A percentile compares a stretch with the other conserved stretches of the same genome.
Evolutionary conservation across 352 stramenopile genomes (phyloP).

Genomic region (Pythium coloratum): DNA sequence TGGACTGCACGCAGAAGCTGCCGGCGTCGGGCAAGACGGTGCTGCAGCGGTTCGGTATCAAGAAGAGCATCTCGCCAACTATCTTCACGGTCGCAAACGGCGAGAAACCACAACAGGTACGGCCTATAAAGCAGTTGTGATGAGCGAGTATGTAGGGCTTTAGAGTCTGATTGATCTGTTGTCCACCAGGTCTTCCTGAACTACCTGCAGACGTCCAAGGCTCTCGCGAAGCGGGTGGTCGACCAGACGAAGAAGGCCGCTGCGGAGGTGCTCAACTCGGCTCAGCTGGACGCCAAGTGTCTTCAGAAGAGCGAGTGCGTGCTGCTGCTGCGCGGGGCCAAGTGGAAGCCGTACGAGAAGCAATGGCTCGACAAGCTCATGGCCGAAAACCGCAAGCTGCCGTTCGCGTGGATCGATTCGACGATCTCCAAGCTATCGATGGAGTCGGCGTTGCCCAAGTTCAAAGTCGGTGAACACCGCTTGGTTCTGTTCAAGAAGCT

Average conservation of each 20-base stretch:
- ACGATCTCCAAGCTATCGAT: slow-evolving; percentile 67
- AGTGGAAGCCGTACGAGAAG: slow-evolving; percentile 62
- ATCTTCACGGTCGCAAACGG: slow-evolving; percentile 82
- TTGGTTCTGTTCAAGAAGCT: slow-evolving; percentile 71
- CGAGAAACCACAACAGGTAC: slow-evolving; percentile 67
- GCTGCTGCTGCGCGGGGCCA: slow-evolving; percentile 59
- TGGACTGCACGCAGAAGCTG: slow-evolving; percentile 73
- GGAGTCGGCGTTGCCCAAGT: slow-evolving; percentile 56
- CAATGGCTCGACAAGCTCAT: slow-evolving; percentile 72
- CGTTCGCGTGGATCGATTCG: slow-evolving; percentile 75
- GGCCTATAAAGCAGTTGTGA: background rate
- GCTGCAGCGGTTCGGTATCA: slow-evolving; percentile 61
- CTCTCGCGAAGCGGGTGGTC: slow-evolving; percentile 59
- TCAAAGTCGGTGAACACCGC: slow-evolving; percentile 45
- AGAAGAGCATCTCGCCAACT: slow-evolving; percentile 57
- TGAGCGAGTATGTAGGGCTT: background rate
- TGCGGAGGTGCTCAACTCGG: slow-evolving; percentile 62
- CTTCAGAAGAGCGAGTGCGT: slow-evolving; percentile 62
- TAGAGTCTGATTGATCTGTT: background rate
- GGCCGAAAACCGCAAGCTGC: slow-evolving; percentile 50
- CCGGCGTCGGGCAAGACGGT: slow-evolving; percentile 61
- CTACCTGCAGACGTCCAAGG: slow-evolving; percentile 57
- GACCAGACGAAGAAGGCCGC: slow-evolving; percentile 53
- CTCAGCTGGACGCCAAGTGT: slow-evolving; percentile 66
- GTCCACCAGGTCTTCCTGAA: slow-evolving; percentile 56